phyloP scores from a whole-genome alignment of 345 rosid species.

The Passiflora organensis region DNA sequence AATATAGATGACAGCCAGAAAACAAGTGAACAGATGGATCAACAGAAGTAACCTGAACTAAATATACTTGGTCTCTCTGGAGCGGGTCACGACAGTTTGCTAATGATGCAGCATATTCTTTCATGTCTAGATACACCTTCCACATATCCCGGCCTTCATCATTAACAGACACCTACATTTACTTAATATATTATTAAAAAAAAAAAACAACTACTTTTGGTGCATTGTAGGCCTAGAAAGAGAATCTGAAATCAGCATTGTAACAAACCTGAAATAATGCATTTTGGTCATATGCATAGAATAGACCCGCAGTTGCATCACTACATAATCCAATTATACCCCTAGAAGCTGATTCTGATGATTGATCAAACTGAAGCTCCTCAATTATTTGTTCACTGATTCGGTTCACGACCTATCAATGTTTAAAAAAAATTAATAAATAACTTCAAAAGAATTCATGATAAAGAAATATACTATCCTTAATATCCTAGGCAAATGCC shows the following conservation, averaged over 20 bases:
- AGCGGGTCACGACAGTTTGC: slow-evolving; percentile 83
- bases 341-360: slow-evolving; percentile 72
- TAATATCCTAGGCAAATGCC: slow-evolving; percentile 4
- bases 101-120: slow-evolving; percentile 90
- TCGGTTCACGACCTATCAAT: slow-evolving; percentile 83
- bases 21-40: not conserved
- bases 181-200: not conserved
- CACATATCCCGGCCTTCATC: slow-evolving; percentile 99
- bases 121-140: slow-evolving; percentile 96
- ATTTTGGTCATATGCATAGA: slow-evolving; percentile 94
- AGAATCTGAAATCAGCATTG: slow-evolving; percentile 11
- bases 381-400: slow-evolving; percentile 95
- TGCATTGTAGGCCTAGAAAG: slow-evolving; percentile 11
- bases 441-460: slow-evolving; percentile 4
- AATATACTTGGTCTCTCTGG: slow-evolving; percentile 95
- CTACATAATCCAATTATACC: slow-evolving; percentile 94
- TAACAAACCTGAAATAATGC: slow-evolving; percentile 81
- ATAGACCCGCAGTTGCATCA: slow-evolving; percentile 95
- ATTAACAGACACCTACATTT: slow-evolving; percentile 71
- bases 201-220: not conserved
- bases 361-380: slow-evolving; percentile 93
- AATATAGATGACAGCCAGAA: not conserved
- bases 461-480: slow-evolving; percentile 1
- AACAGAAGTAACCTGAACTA: slow-evolving; percentile 66
- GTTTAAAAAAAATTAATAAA: slow-evolving; percentile 18